Conservation (phyloP, 1,284 basidiomycete genomes). For the Irpex sp. region DNA sequence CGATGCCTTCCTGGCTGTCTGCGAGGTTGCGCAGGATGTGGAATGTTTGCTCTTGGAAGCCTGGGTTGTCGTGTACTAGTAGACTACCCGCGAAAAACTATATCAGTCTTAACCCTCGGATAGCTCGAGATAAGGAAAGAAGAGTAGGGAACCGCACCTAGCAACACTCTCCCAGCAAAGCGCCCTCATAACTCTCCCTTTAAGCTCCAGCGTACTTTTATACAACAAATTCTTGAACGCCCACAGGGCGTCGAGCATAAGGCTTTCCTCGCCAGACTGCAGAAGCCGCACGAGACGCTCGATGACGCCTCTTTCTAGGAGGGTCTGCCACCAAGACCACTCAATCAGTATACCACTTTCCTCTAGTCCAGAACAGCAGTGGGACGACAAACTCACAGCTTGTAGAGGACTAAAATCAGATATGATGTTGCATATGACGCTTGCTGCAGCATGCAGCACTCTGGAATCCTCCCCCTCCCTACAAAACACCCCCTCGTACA, state of each 20-base stretch:
- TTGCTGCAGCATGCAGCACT: constrained; percentile 71
- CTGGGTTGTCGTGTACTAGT: constrained; percentile 40
- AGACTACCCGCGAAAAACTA: constrained; percentile 26
- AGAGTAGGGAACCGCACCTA: constrained; percentile 35
- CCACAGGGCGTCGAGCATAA: constrained; percentile 75
- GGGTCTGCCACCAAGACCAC: constrained; percentile 35
- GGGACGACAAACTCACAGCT: constrained; percentile 40
- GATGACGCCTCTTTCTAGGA: constrained; percentile 64
- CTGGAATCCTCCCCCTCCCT: constrained; percentile 60
- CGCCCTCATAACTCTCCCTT: constrained; percentile 58
- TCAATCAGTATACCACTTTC: no score
- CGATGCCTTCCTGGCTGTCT: constrained; percentile 57
- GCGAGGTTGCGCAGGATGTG: constrained; percentile 62
- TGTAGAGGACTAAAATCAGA: constrained; percentile 84
- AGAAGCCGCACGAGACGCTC: constrained; percentile 58
- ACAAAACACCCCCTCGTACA: constrained; percentile 55
- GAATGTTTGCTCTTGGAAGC: constrained; percentile 65
- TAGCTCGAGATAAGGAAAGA: not conserved
- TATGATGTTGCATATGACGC: constrained; percentile 81
- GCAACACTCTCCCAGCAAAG: constrained; percentile 60
- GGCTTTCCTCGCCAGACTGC: constrained; percentile 45
- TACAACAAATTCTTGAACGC: constrained; percentile 76
- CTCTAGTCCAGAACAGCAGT: no score
- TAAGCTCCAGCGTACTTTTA: constrained; percentile 56
- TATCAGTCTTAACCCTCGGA: not conserved